These are phyloP conservation scores for Cladophialophora immunda DNA, from an alignment of 2,329 filamentous ascomycete species.

Conservation along the genomic window DNA sequence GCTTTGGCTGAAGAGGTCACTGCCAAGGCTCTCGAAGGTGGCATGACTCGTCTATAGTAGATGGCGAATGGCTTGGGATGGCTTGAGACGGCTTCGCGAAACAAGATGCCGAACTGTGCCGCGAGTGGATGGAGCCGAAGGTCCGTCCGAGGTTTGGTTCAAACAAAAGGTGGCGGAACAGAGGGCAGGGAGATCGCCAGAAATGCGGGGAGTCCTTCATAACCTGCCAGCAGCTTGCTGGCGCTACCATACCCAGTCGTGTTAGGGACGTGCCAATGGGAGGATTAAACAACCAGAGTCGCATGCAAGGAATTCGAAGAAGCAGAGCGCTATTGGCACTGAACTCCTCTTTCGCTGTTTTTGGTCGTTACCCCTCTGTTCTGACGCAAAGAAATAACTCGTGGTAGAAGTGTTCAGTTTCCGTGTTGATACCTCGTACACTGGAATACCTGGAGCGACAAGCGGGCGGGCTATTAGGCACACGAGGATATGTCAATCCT, in stretches of 20 bases:
- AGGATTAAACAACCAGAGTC: neutral
- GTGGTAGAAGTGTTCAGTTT: neutral
- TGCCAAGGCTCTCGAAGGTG: neutral
- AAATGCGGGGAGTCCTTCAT: neutral
- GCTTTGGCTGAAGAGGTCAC: neutral
- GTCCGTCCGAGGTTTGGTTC: slow-evolving; percentile 2
- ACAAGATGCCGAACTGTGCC: slow-evolving; percentile 1
- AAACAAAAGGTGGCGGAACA: neutral
- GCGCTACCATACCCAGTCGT: neutral
- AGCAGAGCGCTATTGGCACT: neutral
- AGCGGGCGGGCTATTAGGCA: neutral
- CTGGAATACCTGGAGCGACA: neutral
- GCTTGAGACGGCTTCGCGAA: neutral
- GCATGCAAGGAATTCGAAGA: neutral
- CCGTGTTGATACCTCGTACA: neutral
- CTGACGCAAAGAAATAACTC: neutral
- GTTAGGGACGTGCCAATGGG: neutral
- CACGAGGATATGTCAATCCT: neutral
- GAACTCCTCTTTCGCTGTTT: neutral
- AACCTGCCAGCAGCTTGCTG: neutral
- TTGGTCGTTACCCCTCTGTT: neutral
- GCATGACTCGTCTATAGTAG: slow-evolving; percentile 1
- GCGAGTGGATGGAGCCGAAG: neutral
- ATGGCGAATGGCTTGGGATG: neutral
- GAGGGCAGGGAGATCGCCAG: neutral